Evolutionary conservation across 208 protist species (phyloP).

Genomic region (Zelonia costaricensis): DNA sequence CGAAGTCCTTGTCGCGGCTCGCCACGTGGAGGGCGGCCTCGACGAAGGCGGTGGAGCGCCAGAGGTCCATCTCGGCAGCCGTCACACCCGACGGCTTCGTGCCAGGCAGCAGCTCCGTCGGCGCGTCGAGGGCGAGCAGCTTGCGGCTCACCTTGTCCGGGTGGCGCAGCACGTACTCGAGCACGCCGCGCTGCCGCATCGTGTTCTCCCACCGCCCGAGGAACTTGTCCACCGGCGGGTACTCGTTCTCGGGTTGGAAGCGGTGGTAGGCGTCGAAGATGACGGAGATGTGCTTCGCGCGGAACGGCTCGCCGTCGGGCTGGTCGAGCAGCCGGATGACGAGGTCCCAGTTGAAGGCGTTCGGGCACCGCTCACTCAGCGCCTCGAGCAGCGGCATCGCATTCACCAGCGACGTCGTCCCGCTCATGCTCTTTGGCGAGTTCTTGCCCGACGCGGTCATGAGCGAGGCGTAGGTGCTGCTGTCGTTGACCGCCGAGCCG

Average conservation of each 20-base stretch:
- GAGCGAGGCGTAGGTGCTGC: constrained; percentile 74
- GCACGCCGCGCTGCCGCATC: constrained; percentile 59
- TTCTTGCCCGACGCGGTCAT: constrained; percentile 66
- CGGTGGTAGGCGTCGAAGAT: constrained; percentile 88
- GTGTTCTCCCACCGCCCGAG: constrained; percentile 83
- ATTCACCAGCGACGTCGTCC: constrained; percentile 60
- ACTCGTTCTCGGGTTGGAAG: constrained; percentile 68
- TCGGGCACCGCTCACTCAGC: constrained; percentile 48
- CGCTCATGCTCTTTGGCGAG: constrained; percentile 50
- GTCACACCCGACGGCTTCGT: constrained; percentile 42
- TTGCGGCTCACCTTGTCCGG: constrained; percentile 81
- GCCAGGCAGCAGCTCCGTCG: constrained; percentile 54
- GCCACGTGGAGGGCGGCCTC: constrained; percentile 85
- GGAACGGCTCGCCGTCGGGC: constrained; percentile 56
- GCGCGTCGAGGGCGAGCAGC: constrained; percentile 46
- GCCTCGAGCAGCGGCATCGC: constrained; percentile 77
- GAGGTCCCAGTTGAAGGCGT: constrained; percentile 69
- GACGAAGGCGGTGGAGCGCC: constrained; percentile 77
- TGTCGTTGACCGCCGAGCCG: constrained; percentile 60
- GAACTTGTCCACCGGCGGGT: constrained; percentile 77
- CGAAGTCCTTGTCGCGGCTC: constrained; percentile 76
- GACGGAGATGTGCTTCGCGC: constrained; percentile 76
- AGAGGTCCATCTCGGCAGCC: constrained; percentile 65
- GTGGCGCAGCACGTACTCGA: constrained; percentile 87
- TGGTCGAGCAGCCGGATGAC: constrained; percentile 82